Evolutionary conservation across 129 eudicot genomes (phyloP).

Genomic region (Gnaphalium uliginosum): DNA sequence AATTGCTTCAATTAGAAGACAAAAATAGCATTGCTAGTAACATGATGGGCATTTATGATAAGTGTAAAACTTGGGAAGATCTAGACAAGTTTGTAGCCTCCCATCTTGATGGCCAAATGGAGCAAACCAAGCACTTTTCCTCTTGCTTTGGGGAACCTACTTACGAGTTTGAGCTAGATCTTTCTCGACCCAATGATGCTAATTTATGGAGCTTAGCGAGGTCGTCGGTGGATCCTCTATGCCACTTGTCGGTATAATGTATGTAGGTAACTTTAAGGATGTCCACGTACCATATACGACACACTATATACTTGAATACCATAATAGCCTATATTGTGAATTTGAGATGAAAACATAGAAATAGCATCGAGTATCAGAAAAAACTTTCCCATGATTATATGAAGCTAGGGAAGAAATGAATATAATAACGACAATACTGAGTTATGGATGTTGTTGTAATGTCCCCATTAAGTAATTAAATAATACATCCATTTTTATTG

Average conservation of each 20-base stretch:
- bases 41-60: constrained; percentile 12
- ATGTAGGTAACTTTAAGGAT: neutral
- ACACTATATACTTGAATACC: constrained; percentile 9
- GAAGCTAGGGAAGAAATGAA: no score
- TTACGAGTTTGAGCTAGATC: constrained; percentile 30
- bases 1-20: constrained; percentile 16
- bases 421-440: no score
- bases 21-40: neutral
- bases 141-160: constrained; percentile 27
- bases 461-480: neutral
- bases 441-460: neutral
- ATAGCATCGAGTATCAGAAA: neutral
- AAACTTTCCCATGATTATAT: constrained; percentile 4
- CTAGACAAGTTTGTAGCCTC: constrained; percentile 54
- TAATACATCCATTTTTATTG: no score
- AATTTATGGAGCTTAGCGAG: constrained; percentile 49
- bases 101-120: constrained; percentile 52
- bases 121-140: constrained; percentile 10
- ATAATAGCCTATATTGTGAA: neutral
- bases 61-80: constrained; percentile 40
- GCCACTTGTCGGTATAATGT: constrained; percentile 45
- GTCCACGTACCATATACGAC: neutral
- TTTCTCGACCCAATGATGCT: constrained; percentile 23
- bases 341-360: constrained; percentile 15
- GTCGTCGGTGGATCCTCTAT: constrained; percentile 49